Conservation (phyloP, 164 flowering plant genomes). For the Malania oleifera region DNA sequence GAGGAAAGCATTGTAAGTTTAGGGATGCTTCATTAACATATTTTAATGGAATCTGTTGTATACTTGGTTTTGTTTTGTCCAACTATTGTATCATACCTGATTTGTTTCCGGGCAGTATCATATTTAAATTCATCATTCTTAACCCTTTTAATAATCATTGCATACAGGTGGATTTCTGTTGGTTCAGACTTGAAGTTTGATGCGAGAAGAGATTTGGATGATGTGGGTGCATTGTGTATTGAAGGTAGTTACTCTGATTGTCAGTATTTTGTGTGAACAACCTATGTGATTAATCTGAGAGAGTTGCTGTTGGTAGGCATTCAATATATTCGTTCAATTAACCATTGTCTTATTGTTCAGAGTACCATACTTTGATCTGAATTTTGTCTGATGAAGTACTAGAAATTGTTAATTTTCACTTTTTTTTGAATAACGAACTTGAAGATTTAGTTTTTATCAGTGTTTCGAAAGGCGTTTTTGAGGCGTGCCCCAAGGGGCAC, state of each 20-base stretch:
- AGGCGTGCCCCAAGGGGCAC: no score
- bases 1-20: constrained; percentile 80
- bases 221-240: constrained; percentile 69
- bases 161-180: constrained; percentile 91
- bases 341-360: no score
- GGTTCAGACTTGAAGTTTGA: constrained; percentile 96
- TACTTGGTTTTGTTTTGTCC: neutral
- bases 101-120: neutral
- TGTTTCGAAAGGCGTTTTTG: no score
- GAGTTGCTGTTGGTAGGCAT: neutral
- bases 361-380: no score
- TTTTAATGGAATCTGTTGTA: constrained; percentile 1
- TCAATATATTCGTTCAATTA: no score
- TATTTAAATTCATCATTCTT: constrained; percentile 3
- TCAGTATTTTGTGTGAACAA: neutral
- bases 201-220: constrained; percentile 95
- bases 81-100: neutral
- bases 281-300: neutral
- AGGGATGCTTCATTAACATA: constrained; percentile 1
- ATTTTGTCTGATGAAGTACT: no score
- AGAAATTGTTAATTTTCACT: no score
- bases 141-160: constrained; percentile 19
- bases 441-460: no score
- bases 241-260: constrained; percentile 50
- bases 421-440: no score